These are phyloP conservation scores for Nicotiana noctiflora DNA, from an alignment of 257 asterid genomes.

Conservation along the genomic window DNA sequence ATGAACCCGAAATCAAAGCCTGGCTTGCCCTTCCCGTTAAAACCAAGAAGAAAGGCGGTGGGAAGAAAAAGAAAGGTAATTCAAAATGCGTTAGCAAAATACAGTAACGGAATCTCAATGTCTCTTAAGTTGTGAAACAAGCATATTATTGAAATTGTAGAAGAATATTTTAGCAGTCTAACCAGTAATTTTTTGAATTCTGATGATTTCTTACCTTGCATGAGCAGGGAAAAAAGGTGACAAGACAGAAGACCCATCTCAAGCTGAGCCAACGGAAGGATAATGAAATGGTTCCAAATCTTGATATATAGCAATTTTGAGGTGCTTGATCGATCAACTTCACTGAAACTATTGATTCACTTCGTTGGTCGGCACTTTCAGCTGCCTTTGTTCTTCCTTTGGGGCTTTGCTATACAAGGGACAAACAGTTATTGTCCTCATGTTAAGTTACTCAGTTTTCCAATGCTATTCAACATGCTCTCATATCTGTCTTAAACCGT, in stretches of 20 bases:
- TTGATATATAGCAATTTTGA: neutral
- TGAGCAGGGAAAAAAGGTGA: conserved; percentile 65
- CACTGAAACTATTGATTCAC: conserved; percentile 1
- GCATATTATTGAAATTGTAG: neutral
- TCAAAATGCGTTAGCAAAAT: neutral
- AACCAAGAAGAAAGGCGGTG: conserved; percentile 93
- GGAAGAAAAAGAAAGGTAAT: conserved; percentile 91
- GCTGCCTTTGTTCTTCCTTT: conserved; percentile 11
- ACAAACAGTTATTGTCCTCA: conserved; percentile 1
- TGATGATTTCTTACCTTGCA: neutral
- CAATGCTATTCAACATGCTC: neutral
- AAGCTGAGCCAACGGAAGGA: conserved; percentile 41
- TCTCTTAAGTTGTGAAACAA: neutral
- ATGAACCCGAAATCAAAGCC: conserved; percentile 78
- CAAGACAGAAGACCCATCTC: conserved; percentile 38
- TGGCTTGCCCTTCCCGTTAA: conserved; percentile 66
- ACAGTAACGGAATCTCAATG: neutral
- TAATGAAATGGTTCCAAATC: conserved; percentile 25
- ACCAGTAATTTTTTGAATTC: neutral
- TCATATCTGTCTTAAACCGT: neutral
- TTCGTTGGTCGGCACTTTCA: neutral
- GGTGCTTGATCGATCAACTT: conserved; percentile 10
- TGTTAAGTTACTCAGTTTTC: conserved; percentile 4
- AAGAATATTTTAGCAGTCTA: neutral
- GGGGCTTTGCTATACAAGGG: conserved; percentile 16